phyloP scores from a whole-genome alignment of 2,329 filamentous ascomycete species.

The Colletotrichum caudatum region DNA sequence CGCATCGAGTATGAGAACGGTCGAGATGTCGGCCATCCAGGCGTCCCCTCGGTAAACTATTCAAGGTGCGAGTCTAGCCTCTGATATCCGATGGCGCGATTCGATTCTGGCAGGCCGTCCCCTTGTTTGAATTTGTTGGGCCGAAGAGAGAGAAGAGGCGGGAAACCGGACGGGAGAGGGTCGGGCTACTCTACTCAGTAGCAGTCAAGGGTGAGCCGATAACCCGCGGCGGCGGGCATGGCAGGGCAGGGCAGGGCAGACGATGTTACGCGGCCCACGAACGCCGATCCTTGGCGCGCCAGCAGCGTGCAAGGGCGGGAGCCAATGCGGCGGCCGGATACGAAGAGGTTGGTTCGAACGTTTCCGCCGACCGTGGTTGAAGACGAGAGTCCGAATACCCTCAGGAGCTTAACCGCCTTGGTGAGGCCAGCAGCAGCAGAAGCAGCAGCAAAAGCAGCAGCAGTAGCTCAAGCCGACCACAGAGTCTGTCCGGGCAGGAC shows the following conservation, averaged over 20 bases:
- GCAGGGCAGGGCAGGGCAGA: conserved; percentile 32
- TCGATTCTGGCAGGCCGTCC: too few species aligned
- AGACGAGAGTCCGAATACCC: neutral
- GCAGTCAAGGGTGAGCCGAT: conserved; percentile 4
- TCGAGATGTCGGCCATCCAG: neutral
- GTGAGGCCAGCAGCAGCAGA: neutral
- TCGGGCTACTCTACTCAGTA: neutral
- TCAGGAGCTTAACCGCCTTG: neutral
- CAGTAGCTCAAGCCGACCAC: neutral
- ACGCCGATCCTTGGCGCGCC: conserved; percentile 17
- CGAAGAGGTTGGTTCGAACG: neutral
- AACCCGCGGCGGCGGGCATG: neutral
- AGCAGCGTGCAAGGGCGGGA: neutral
- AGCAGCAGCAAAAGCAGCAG: too few species aligned
- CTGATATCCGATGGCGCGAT: too few species aligned
- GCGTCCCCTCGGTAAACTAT: too few species aligned
- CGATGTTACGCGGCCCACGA: conserved; percentile 28
- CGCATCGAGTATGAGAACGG: neutral
- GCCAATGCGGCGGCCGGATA: too few species aligned
- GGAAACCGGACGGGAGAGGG: neutral
- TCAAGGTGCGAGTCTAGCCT: neutral
- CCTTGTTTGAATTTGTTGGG: conserved; percentile 33
- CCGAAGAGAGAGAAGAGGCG: neutral
- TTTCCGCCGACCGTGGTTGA: neutral
- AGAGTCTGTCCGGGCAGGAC: neutral